Evolutionary conservation across 495 filamentous ascomycete species (phyloP), one percentile per base, ranked within the genome.

Genomic region (Physcia stellaris): DNA sequence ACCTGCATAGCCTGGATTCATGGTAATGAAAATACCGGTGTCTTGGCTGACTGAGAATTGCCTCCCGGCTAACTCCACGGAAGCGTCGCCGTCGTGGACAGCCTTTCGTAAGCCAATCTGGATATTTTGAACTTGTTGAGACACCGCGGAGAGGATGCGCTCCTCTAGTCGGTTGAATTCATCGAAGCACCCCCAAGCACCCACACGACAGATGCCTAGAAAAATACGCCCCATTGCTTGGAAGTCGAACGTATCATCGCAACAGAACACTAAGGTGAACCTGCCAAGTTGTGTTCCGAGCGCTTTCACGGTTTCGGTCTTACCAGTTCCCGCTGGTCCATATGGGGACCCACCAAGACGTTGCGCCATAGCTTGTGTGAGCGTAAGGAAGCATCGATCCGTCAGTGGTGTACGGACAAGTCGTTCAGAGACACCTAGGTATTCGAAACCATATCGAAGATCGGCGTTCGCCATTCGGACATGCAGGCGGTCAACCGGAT

Each of bases 221-320:
- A 99, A 96, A 51, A 99, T 99, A 44, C 90, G 83, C 4, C 90
- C 90, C 90, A 99, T 99, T 24, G 90, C 90, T 54, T 99, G 90
- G 67, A 94, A 96, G 60, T 99, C 90, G 51, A 99, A 99, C 0
- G 88, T 96, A 57, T 96, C 90, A 52, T 99, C 90, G 60, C 90
- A 99, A 57, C 87, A 94, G 63, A 99, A 96, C 13, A 99, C 90
- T 16, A 99, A 72, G 11, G 92, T 99, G 56, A 96, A 99, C 37
- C 90, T 79, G 54, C 90, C 90, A 35, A 99, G 79, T 54, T 99
- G 86, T 3, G 95, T 72, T 64, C 90, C 90, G 21, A 99, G 70
- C 20, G 90, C 90, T 60, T 99, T 99, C 50, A 99, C 90, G 0
- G 90, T 96, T 52, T 99, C 90, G 1, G 90, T 99, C 60, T 99